Conservation (phyloP, 768 basidiomycete genomes). For the Boletus speciosus region DNA sequence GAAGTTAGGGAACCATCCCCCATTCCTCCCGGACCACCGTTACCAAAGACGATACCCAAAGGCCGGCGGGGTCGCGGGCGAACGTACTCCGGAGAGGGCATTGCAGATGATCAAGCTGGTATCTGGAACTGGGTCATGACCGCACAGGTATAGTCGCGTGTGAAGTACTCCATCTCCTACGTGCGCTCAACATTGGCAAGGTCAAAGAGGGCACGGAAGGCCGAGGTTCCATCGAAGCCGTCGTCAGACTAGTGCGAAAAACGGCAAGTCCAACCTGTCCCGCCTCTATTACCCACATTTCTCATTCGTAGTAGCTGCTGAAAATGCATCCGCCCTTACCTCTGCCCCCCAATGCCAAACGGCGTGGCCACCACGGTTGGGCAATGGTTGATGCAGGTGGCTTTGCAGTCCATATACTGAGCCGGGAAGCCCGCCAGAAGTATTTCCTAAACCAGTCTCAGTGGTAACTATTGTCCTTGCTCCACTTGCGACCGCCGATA, state of each 20-base stretch:
- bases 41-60: slow-evolving; percentile 55
- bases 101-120: slow-evolving; percentile 46
- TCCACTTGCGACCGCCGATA: background rate
- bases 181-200: slow-evolving; percentile 32
- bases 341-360: slow-evolving; percentile 62
- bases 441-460: slow-evolving; percentile 48
- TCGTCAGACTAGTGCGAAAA: slow-evolving; percentile 68
- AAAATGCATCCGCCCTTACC: slow-evolving; percentile 53
- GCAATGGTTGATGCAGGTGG: slow-evolving; percentile 79
- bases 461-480: slow-evolving; percentile 23
- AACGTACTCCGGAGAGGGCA: slow-evolving; percentile 64
- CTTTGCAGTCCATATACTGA: slow-evolving; percentile 77
- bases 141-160: slow-evolving; percentile 52
- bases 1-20: slow-evolving; percentile 50
- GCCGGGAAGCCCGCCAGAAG: slow-evolving; percentile 59
- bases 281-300: background rate
- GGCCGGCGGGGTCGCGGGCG: slow-evolving; percentile 64
- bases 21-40: slow-evolving; percentile 53
- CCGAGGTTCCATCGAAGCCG: slow-evolving; percentile 71
- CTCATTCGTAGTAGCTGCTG: slow-evolving; percentile 47
- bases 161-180: background rate
- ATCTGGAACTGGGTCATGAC: slow-evolving; percentile 78
- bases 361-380: slow-evolving; percentile 67
- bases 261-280: slow-evolving; percentile 44
- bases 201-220: slow-evolving; percentile 85